Evolutionary conservation across 345 rosid species (phyloP).

Genomic region (Salix brachista): DNA sequence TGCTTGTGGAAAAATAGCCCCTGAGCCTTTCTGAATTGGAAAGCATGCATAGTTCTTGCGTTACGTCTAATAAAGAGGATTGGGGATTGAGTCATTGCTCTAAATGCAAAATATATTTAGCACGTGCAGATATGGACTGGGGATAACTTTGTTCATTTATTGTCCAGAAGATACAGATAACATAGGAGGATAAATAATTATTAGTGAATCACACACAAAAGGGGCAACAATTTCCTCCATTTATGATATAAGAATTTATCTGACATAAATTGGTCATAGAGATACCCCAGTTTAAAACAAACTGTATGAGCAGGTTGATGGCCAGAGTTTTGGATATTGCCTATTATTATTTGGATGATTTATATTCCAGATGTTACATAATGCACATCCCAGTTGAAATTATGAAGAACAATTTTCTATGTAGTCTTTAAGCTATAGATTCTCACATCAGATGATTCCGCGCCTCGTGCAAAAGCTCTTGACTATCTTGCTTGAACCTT

Average conservation of each 20-base stretch:
- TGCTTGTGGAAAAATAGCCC: not conserved
- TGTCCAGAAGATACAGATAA: not conserved
- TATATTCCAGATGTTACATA: not conserved
- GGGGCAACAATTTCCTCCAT: not conserved
- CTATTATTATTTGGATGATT: not conserved
- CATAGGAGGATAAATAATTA: not conserved
- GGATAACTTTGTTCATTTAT: not conserved
- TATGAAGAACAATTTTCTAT: not conserved
- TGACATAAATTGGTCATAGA: not conserved
- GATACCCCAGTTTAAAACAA: not conserved
- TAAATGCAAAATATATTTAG: not conserved
- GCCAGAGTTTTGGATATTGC: not conserved
- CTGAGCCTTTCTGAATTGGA: not conserved
- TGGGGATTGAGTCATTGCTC: not conserved
- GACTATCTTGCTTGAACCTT: slow-evolving; percentile 62
- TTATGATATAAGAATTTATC: not conserved
- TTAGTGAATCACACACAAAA: not conserved
- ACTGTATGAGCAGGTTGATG: not conserved
- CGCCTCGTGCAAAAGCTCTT: slow-evolving; percentile 45
- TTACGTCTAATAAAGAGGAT: not conserved
- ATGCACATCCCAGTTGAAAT: not conserved
- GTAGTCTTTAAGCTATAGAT: not conserved
- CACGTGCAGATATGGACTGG: not conserved
- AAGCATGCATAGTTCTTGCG: not conserved
- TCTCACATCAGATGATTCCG: slow-evolving; percentile 49